Evolutionary conservation across 768 basidiomycete genomes (phyloP).

Genomic region (Lentinula sp.): DNA sequence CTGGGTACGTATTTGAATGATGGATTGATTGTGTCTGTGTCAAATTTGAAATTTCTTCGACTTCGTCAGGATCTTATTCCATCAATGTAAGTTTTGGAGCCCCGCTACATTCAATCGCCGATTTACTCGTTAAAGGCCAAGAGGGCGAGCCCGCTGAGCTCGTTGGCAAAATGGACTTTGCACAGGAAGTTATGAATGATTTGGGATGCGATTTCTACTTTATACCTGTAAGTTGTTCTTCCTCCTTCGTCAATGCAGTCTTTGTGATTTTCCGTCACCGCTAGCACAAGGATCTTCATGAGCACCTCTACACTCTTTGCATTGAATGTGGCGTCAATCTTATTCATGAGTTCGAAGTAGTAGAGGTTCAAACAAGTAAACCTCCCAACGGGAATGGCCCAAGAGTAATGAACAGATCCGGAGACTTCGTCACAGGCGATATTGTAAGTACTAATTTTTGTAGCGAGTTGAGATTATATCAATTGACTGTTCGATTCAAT

Average conservation of each 20-base stretch:
- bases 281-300: conserved; percentile 4
- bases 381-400: background rate
- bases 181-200: conserved; percentile 8
- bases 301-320: conserved; percentile 3
- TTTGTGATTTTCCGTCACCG: background rate
- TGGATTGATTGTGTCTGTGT: background rate
- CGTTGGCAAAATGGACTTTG: conserved; percentile 5
- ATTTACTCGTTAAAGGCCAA: background rate
- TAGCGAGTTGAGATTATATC: too few species aligned
- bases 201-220: conserved; percentile 8
- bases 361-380: background rate
- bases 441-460: background rate
- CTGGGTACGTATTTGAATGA: background rate
- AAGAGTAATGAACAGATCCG: background rate
- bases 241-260: background rate
- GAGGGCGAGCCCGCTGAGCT: background rate
- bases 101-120: background rate
- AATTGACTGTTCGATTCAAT: background rate
- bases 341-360: background rate
- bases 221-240: conserved; percentile 5
- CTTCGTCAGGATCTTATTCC: background rate
- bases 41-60: background rate
- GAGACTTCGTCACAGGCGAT: background rate
- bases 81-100: background rate
- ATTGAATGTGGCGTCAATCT: background rate